Conservation (phyloP, 202 grass and related monocot species). For the Saccharum hybrid region DNA sequence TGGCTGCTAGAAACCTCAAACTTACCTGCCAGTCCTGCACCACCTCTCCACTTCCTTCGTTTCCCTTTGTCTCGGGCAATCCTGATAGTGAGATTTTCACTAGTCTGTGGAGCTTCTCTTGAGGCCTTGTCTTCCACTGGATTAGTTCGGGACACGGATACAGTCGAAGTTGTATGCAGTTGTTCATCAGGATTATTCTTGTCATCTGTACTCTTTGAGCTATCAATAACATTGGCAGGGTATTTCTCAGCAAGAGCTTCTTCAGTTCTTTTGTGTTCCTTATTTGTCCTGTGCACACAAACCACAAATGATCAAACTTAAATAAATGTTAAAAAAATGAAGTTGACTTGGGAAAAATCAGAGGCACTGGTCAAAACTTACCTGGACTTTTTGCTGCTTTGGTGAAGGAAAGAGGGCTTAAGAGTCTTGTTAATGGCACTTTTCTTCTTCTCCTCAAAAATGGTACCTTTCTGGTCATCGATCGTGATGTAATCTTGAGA, state of each 20-base stretch:
- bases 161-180: constrained; percentile 47
- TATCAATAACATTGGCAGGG: constrained; percentile 44
- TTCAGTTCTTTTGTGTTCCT: constrained; percentile 66
- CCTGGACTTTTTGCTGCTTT: constrained; percentile 75
- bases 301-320: constrained; percentile 38
- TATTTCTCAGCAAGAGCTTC: constrained; percentile 47
- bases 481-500: constrained; percentile 63
- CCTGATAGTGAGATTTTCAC: constrained; percentile 73
- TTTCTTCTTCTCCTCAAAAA: constrained; percentile 39
- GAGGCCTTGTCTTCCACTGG: constrained; percentile 52
- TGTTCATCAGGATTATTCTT: constrained; percentile 51
- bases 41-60: constrained; percentile 62
- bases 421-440: constrained; percentile 46
- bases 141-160: constrained; percentile 42
- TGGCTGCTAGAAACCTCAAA: constrained; percentile 97
- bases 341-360: not conserved
- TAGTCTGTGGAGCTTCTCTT: constrained; percentile 51
- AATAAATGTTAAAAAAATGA: constrained; percentile 28
- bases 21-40: constrained; percentile 64
- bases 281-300: constrained; percentile 57
- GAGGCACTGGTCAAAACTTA: constrained; percentile 30
- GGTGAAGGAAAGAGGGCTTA: constrained; percentile 58
- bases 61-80: constrained; percentile 76
- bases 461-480: constrained; percentile 42
- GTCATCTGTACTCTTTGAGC: constrained; percentile 48